Conservation (phyloP, 352 stramenopile species). For the Globisporangium recalcitrans region DNA sequence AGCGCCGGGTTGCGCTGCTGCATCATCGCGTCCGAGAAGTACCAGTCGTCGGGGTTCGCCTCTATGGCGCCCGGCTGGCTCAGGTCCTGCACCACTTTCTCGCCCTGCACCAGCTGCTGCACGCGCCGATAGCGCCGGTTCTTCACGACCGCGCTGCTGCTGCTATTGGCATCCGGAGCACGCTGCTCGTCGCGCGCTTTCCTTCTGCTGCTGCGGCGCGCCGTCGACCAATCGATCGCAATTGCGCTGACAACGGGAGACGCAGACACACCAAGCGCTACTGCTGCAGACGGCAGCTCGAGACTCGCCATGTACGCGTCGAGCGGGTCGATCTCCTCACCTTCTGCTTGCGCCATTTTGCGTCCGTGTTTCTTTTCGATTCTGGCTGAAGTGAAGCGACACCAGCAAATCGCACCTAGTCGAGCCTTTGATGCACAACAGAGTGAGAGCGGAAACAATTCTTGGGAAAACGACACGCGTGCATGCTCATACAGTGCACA, state of each 20-base stretch:
- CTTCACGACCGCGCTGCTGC: conserved; percentile 31
- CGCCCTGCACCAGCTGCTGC: conserved; percentile 47
- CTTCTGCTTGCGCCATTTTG: conserved; percentile 16
- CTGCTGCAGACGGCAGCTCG: conserved; percentile 19
- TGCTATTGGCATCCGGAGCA: not conserved
- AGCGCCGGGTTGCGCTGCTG: conserved; percentile 72
- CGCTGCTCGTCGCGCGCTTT: not conserved
- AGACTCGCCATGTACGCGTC: conserved; percentile 81
- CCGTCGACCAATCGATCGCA: conserved; percentile 10
- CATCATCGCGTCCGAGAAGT: conserved; percentile 82
- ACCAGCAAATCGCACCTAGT: not conserved
- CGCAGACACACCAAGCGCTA: conserved; percentile 2
- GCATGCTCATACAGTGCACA: too few relatives aligned
- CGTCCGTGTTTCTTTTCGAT: not conserved
- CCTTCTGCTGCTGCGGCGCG: not conserved
- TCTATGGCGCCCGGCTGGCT: conserved; percentile 8
- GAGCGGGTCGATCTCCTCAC: conserved; percentile 53
- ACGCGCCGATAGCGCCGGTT: conserved; percentile 72
- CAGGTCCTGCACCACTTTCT: conserved; percentile 11
- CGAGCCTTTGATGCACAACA: too few relatives aligned
- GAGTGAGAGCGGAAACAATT: too few relatives aligned
- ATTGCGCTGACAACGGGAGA: not conserved
- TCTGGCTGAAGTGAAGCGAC: not conserved
- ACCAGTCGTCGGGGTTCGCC: conserved; percentile 31
- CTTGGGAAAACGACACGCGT: too few relatives aligned